Evolutionary conservation across 2,329 filamentous ascomycete species (phyloP).

Genomic region (Parascedosporium putredinis): DNA sequence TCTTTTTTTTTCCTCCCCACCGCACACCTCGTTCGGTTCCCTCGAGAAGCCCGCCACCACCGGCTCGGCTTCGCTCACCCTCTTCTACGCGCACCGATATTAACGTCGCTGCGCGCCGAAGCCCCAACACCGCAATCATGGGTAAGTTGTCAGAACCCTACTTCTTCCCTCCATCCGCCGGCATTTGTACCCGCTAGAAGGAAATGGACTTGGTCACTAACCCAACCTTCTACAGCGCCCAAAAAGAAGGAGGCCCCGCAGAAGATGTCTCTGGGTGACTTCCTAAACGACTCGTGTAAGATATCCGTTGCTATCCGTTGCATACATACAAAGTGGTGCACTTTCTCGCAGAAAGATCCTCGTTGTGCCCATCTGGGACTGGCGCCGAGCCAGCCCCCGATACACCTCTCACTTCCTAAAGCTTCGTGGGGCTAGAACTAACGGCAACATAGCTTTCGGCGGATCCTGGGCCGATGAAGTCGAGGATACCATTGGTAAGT

Average conservation of each 20-base stretch:
- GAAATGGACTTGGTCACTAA: constrained; percentile 9
- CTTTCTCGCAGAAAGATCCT: too few relatives aligned
- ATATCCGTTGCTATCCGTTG: neutral
- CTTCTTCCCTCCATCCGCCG: too few relatives aligned
- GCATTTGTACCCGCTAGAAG: too few relatives aligned
- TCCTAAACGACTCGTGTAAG: constrained; percentile 73
- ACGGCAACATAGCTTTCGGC: constrained; percentile 32
- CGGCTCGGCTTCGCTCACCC: constrained; percentile 2
- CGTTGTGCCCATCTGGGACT: too few relatives aligned
- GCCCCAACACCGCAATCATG: constrained; percentile 48
- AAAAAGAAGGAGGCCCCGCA: constrained; percentile 87
- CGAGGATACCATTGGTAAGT: constrained; percentile 75
- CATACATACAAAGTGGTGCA: too few relatives aligned
- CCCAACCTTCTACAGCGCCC: constrained; percentile 50
- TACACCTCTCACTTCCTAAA: too few relatives aligned
- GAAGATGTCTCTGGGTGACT: constrained; percentile 97
- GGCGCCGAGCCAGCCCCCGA: too few relatives aligned
- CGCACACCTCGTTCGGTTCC: neutral
- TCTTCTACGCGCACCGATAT: constrained; percentile 6
- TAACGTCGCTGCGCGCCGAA: constrained; percentile 32
- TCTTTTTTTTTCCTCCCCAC: constrained; percentile 5
- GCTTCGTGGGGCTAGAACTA: neutral
- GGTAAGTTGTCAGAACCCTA: too few relatives aligned
- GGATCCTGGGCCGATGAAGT: constrained; percentile 99
- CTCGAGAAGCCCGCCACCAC: neutral